Conservation (phyloP, 2,329 filamentous ascomycete species). For the Diaporthe vaccinii region DNA sequence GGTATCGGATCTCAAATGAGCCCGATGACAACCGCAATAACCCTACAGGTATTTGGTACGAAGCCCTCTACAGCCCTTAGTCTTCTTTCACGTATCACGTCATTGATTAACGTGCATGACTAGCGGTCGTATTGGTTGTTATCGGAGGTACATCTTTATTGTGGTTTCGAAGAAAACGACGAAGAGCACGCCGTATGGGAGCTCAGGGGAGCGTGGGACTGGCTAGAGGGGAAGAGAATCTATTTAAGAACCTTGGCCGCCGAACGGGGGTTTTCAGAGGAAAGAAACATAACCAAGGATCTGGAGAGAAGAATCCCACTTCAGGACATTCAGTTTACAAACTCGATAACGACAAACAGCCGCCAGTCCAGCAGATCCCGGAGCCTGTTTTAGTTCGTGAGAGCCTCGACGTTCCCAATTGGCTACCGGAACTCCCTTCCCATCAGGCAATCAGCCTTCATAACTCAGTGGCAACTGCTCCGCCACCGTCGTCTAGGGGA, state of each 20-base stretch:
- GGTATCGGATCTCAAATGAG: neutral
- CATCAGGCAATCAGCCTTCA: conserved; percentile 1
- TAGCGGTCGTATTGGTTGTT: neutral
- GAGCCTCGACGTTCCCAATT: neutral
- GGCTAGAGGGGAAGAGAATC: too few species aligned
- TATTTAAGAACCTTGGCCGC: neutral
- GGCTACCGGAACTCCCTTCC: conserved; percentile 9
- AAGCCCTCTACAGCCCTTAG: too few species aligned
- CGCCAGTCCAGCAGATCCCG: neutral
- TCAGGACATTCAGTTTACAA: neutral
- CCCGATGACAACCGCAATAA: neutral
- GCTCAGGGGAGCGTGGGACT: too few species aligned
- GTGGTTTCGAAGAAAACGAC: neutral
- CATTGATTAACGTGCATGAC: neutral
- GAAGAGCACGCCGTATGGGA: neutral
- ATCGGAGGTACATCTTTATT: neutral
- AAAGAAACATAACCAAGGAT: neutral
- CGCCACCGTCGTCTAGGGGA: neutral
- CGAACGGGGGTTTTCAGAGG: neutral
- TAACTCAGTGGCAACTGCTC: neutral
- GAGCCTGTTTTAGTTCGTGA: neutral
- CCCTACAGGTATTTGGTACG: neutral
- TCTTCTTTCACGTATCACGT: too few species aligned
- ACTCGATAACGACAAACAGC: neutral
- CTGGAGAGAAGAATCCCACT: neutral